Percentiles rank a stretch among this genome's conserved stretches.
Conservation (phyloP, 495 filamentous ascomycete species). For the Aspergillus sclerotioniger region DNA sequence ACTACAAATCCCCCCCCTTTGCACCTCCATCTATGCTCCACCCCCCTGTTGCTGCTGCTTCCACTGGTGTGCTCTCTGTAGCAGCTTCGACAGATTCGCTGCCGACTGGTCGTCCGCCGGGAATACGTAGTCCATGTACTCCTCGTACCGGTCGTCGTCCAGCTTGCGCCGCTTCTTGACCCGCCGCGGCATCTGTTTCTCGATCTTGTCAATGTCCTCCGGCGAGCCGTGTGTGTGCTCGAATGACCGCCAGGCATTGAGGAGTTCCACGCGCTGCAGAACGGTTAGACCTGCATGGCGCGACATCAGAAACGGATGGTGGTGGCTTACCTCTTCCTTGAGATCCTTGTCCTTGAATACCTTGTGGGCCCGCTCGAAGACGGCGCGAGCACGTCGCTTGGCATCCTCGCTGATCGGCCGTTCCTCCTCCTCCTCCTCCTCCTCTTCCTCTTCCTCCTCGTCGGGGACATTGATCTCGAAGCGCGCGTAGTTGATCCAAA, state of each 20-base stretch:
- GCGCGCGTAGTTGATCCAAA: constrained; percentile 95
- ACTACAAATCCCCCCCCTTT: too few species aligned
- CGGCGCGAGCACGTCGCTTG: constrained; percentile 71
- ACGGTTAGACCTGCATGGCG: constrained; percentile 26
- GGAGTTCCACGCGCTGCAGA: constrained; percentile 69
- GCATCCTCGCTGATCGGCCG: constrained; percentile 76
- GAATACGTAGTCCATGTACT: constrained; percentile 97
- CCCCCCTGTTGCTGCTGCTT: constrained; percentile 59
- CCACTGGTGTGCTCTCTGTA: constrained; percentile 85
- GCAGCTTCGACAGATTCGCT: constrained; percentile 76
- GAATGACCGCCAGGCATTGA: constrained; percentile 89
- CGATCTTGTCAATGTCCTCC: constrained; percentile 79
- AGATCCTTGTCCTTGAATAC: constrained; percentile 89
- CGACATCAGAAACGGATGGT: too few species aligned
- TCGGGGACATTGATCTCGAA: constrained; percentile 89
- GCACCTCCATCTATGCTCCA: too few species aligned
- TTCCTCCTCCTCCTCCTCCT: constrained; percentile 60
- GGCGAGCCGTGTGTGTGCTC: constrained; percentile 77
- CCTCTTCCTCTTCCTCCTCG: constrained; percentile 62
- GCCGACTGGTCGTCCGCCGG: constrained; percentile 90
- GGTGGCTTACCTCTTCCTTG: constrained; percentile 71
- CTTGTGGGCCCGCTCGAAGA: constrained; percentile 87
- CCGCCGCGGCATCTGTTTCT: constrained; percentile 88
- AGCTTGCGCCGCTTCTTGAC: constrained; percentile 93
- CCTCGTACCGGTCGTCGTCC: constrained; percentile 94